phyloP scores from a whole-genome alignment of 1,139 yeast genomes.

The Blastobotrys illinoisensis region DNA sequence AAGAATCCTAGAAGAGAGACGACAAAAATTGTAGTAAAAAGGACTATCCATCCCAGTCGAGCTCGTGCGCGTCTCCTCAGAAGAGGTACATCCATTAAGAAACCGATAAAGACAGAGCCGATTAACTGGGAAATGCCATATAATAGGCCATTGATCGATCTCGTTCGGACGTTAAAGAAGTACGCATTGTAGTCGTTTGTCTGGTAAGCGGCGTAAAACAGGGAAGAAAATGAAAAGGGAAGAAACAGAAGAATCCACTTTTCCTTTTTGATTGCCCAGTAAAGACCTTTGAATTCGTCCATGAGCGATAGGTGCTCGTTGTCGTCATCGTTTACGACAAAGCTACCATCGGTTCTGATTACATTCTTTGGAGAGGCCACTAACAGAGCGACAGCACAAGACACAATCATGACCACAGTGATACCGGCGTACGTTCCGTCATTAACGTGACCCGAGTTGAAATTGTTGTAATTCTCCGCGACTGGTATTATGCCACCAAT shows the following conservation, averaged over 20 bases:
- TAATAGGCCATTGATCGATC: constrained; percentile 49
- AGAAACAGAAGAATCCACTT: constrained; percentile 41
- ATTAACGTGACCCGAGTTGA: constrained; percentile 12
- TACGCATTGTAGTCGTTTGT: constrained; percentile 48
- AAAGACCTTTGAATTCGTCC: constrained; percentile 39
- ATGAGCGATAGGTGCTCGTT: constrained; percentile 38
- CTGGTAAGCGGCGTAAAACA: constrained; percentile 57
- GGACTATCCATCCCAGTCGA: constrained; percentile 41
- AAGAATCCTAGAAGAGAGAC: constrained; percentile 51
- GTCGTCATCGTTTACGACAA: constrained; percentile 35
- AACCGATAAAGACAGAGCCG: constrained; percentile 46
- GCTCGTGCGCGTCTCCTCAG: constrained; percentile 44
- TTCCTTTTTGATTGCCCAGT: constrained; percentile 37
- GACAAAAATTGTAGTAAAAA: constrained; percentile 38
- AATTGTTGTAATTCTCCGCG: constrained; percentile 26
- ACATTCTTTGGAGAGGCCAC: constrained; percentile 44
- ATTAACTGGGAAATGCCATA: constrained; percentile 54
- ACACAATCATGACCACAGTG: constrained; percentile 16
- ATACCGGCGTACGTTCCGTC: constrained; percentile 19
- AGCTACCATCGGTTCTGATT: constrained; percentile 46
- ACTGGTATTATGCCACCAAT: constrained; percentile 19
- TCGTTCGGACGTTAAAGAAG: constrained; percentile 47
- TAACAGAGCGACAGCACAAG: constrained; percentile 24
- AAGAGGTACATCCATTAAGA: constrained; percentile 39
- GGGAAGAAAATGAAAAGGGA: constrained; percentile 55